Conservation (phyloP, 1,139 yeast species). For the Candida buenavistaensis region DNA sequence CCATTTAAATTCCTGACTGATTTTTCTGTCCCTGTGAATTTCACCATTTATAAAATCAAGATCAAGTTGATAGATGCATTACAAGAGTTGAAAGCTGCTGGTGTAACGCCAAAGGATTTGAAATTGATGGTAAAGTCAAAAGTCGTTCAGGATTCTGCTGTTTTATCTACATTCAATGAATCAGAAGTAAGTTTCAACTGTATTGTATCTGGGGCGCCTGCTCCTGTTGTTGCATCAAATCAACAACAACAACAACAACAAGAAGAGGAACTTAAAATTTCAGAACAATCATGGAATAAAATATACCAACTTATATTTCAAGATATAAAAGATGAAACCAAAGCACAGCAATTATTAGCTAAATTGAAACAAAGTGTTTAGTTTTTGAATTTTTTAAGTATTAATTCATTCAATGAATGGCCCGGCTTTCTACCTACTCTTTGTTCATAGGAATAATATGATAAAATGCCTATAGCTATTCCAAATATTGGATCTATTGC, state of each 20-base stretch:
- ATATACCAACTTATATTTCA: constrained; percentile 28
- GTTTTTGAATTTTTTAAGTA: constrained; percentile 13
- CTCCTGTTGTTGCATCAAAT: too few species aligned
- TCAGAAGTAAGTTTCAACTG: constrained; percentile 32
- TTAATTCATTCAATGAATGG: constrained; percentile 54
- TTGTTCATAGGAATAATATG: constrained; percentile 61
- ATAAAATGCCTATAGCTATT: constrained; percentile 53
- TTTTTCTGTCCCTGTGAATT: constrained; percentile 24
- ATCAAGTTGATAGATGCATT: constrained; percentile 28
- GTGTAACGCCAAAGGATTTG: constrained; percentile 30
- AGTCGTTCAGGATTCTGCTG: constrained; percentile 41
- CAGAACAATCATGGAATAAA: constrained; percentile 31
- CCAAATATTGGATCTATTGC: constrained; percentile 61
- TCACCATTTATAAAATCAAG: constrained; percentile 38
- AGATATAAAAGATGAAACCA: constrained; percentile 28
- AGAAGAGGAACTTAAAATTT: constrained; percentile 14
- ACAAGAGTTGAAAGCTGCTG: constrained; percentile 21
- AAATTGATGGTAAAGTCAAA: constrained; percentile 45
- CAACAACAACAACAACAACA: too few species aligned
- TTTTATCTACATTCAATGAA: constrained; percentile 23
- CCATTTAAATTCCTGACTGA: constrained; percentile 39
- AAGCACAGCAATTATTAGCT: constrained; percentile 18
- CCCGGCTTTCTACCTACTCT: constrained; percentile 57
- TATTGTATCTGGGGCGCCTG: constrained; percentile 40
- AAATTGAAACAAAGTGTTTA: constrained; percentile 10